A percentile compares a stretch with the other conserved stretches of the same genome.
These are phyloP conservation scores for Magnolia officinalis DNA, from an alignment of 164 flowering plant genomes.

Conservation along the genomic window DNA sequence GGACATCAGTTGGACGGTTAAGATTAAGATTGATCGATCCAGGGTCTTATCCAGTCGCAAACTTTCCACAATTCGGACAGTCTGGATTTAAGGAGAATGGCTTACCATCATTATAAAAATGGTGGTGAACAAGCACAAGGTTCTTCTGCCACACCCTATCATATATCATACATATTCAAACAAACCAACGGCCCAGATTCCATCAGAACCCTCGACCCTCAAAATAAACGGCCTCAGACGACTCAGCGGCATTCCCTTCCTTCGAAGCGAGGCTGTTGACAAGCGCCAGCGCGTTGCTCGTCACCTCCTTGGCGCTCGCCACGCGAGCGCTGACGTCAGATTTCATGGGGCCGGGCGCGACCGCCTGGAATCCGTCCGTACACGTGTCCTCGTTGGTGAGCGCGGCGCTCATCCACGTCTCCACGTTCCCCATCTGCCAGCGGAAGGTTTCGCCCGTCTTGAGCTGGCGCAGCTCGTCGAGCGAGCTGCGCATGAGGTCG, in stretches of 20 bases:
- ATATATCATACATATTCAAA: too few species aligned
- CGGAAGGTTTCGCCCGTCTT: constrained; percentile 32
- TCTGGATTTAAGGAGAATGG: too few species aligned
- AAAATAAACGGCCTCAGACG: not conserved
- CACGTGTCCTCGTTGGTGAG: constrained; percentile 87
- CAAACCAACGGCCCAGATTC: not conserved
- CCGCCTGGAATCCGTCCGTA: constrained; percentile 69
- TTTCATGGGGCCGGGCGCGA: constrained; percentile 39
- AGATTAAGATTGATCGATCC: too few species aligned
- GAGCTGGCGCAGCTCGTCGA: constrained; percentile 52
- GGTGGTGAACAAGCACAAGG: not conserved
- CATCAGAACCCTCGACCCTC: constrained; percentile 1
- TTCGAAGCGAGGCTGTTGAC: constrained; percentile 48
- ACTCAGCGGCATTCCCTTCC: not conserved
- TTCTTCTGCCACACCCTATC: not conserved
- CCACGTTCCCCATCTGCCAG: constrained; percentile 77
- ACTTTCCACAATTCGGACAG: too few species aligned
- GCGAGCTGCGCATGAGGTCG: constrained; percentile 58
- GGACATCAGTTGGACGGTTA: too few species aligned
- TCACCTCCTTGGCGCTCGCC: constrained; percentile 38
- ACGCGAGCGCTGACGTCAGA: constrained; percentile 35
- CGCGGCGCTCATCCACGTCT: constrained; percentile 99
- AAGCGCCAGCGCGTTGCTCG: constrained; percentile 86
- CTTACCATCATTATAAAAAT: too few species aligned
- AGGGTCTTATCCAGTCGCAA: too few species aligned